Evolutionary conservation across 2,329 filamentous ascomycete species (phyloP), one percentile per base, ranked within the genome.

Genomic region (Pseudogymnoascus sp.): DNA sequence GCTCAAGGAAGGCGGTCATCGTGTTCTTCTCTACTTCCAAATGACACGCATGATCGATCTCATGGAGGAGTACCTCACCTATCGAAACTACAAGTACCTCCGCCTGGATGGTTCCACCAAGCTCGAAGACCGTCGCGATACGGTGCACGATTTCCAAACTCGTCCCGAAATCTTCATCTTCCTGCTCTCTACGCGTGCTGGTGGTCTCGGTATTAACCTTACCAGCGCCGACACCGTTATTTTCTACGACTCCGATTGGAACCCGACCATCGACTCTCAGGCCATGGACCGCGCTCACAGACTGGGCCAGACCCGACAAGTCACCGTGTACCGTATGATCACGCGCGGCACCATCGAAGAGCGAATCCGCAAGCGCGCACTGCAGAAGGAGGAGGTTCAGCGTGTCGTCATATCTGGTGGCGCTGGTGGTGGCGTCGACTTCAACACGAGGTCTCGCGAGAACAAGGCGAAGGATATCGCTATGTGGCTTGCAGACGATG

Each of bases 21-120:
- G 95, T 72, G 95, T 99, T 21, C 81, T 99, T 62, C 81, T 99
- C 18, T 99, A 99, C 82, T 99, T 99, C 90, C 95, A 99, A 81
- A 99, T 99, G 95, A 99, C 95, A 3, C 90, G 91, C 73, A 99
- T 99, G 95, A 97, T 99, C 73, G 93, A 99, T 75, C 81, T 99
- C 65, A 97, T 97, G 90, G 95, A 99, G 75, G 95, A 99, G 77
- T 99, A 97, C 71, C 82, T 99, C 64, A 97, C 95, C 0, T 97
- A 97, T 79, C 91, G 95, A 74, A 97, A 97, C 78, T 97, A 96
- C 87, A 97, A 96, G 77, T 99, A 97, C 78, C 96, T 93, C 72
- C 90, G 95, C 65, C 83, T 99, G 50, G 95, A 99, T 72, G 95
- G 95, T 73, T 96, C 92, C 16, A 99, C 95, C 46, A 99, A 97